Evolutionary conservation across 805 yeast species (phyloP), one percentile per base, ranked within the genome.

Genomic region (Ogataea paraovalis): DNA sequence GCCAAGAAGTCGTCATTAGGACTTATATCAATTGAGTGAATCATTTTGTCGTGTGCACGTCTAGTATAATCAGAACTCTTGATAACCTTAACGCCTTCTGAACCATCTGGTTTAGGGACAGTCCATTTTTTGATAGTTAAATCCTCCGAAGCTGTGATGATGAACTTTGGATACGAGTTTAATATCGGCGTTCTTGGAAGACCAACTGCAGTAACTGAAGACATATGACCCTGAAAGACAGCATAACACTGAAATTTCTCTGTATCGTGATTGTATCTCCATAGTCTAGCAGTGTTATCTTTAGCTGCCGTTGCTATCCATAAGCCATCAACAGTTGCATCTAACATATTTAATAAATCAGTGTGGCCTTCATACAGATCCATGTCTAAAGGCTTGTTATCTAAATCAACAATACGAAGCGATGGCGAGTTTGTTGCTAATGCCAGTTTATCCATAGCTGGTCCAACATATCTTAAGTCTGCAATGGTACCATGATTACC

Each of bases 401-500:
- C 64, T 1, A 86, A 78, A 53, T 84, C 83, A 30, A 91, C 76
- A 13, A 94, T 67, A 62, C 98, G 74, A 47, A 94, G 69, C 1
- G 92, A 82, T 12, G 97, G 96, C 1, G 98, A 87, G 66, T 94
- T 94, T 3, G 98, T 92, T 2, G 98, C 97, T 54, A 94, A 65
- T 4, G 96, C 98, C 40, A 92, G 64, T 33, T 74, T 68, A 41
- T 74, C 63, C 27, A 70, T 62, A 21, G 72, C 61, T 7, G 88
- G 87, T 0, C 94, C 94, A 28, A 83, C 84, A 59, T 82, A 85
- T 55, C 81, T 79, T 70, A 90, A 76, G 62, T 92, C 98, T 2
- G 97, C 96, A 58, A 94, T 83, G 22, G 94, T 92, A 48, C 97
- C 98, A 67, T 92, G 96, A 65, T 90, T 90, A 56, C 97, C 97